These are phyloP conservation scores for Nectriaceae sp. DNA, from an alignment of 2,329 filamentous ascomycete species.

Conservation along the genomic window DNA sequence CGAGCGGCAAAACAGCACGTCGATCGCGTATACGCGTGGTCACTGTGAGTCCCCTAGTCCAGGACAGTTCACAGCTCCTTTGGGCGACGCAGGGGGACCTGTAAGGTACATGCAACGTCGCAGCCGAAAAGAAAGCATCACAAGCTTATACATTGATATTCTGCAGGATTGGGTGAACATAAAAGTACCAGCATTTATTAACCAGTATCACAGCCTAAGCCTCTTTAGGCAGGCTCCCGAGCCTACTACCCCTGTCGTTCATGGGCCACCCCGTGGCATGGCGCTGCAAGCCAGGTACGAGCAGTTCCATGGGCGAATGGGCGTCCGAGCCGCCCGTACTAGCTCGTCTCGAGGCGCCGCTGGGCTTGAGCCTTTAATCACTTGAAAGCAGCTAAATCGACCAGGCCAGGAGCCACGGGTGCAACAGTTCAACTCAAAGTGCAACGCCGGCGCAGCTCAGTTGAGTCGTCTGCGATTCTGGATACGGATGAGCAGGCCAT, in stretches of 20 bases:
- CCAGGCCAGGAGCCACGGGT: conserved; percentile 1
- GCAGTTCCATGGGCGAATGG: conserved; percentile 17
- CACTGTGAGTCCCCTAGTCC: too few relatives aligned
- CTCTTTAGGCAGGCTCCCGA: conserved; percentile 5
- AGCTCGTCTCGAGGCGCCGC: conserved; percentile 29
- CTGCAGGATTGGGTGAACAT: too few relatives aligned
- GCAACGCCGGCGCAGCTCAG: not conserved
- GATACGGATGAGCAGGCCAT: too few relatives aligned
- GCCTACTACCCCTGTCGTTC: not conserved
- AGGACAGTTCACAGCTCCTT: too few relatives aligned
- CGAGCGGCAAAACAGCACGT: too few relatives aligned
- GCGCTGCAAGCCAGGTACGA: conserved; percentile 30
- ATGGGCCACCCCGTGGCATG: conserved; percentile 27
- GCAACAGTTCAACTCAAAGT: not conserved
- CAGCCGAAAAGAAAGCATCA: too few relatives aligned
- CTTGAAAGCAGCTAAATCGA: too few relatives aligned
- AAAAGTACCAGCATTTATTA: not conserved
- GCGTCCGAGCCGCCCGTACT: conserved; percentile 18
- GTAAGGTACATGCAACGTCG: not conserved
- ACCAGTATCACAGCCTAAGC: not conserved
- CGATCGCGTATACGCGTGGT: too few relatives aligned
- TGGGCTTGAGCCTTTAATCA: conserved; percentile 27
- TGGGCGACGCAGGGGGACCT: too few relatives aligned
- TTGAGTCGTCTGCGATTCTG: too few relatives aligned
- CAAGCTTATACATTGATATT: too few relatives aligned